These are phyloP conservation scores for Aspergillus luchuensis DNA, from an alignment of 2,329 filamentous ascomycete species.

Conservation along the genomic window DNA sequence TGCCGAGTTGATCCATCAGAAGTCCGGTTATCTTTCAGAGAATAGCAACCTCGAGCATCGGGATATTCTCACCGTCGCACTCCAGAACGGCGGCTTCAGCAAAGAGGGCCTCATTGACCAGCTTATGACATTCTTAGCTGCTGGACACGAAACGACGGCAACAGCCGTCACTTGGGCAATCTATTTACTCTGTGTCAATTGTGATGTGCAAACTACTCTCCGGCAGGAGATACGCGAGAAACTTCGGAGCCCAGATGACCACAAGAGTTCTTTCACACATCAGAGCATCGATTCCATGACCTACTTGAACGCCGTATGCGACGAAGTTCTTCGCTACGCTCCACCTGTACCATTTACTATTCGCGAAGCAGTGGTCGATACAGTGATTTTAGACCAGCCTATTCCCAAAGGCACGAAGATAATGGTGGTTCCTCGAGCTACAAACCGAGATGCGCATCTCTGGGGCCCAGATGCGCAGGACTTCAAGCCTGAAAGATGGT, in stretches of 20 bases:
- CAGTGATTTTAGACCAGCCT: neutral
- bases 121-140: neutral
- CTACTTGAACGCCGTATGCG: conserved; percentile 10
- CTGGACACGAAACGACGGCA: conserved; percentile 10
- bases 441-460: neutral
- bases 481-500: conserved; percentile 7
- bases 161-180: conserved; percentile 7
- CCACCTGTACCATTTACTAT: neutral
- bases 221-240: neutral
- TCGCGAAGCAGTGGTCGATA: neutral
- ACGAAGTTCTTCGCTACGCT: conserved; percentile 7
- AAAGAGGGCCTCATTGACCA: neutral
- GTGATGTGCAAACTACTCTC: neutral
- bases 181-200: neutral
- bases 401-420: neutral
- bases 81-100: neutral
- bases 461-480: conserved; percentile 10
- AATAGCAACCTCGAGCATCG: neutral
- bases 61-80: neutral
- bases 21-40: neutral
- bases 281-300: neutral
- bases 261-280: no score
- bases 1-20: neutral
- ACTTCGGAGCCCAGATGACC: neutral
- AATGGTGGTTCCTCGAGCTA: neutral